phyloP scores from a whole-genome alignment of 2,329 filamentous ascomycete species.

The Exophiala mesophila region DNA sequence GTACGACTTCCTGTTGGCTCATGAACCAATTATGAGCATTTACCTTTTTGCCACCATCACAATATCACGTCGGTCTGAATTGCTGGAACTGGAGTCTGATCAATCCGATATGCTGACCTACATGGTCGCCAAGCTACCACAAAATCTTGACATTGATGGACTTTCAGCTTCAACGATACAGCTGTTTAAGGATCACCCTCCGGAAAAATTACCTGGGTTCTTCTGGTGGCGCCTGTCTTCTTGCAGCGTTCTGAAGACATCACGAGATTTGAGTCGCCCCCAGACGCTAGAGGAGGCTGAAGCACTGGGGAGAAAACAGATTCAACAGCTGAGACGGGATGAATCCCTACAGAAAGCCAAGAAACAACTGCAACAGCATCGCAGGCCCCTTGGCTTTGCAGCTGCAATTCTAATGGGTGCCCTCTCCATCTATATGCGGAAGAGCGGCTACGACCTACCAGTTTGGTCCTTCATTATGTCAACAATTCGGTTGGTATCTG shows the following conservation, averaged over 20 bases:
- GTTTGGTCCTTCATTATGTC: conserved; percentile 18
- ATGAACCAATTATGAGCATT: conserved; percentile 79
- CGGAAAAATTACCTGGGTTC: conserved; percentile 58
- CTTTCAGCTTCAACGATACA: conserved; percentile 63
- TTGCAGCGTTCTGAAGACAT: conserved; percentile 81
- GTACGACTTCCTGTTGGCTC: conserved; percentile 86
- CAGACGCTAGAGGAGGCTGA: conserved; percentile 64
- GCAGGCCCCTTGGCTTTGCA: conserved; percentile 58
- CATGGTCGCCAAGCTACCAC: conserved; percentile 79
- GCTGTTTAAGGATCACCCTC: conserved; percentile 65
- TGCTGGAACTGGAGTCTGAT: conserved; percentile 76
- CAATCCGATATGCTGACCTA: conserved; percentile 92
- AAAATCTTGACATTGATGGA: conserved; percentile 71
- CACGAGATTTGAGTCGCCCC: conserved; percentile 49
- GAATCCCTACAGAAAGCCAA: conserved; percentile 53
- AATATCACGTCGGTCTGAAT: conserved; percentile 70
- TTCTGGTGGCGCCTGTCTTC: conserved; percentile 68
- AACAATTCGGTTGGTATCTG: conserved; percentile 4
- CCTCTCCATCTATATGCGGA: conserved; percentile 63
- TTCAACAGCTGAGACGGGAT: conserved; percentile 62
- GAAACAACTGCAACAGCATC: conserved; percentile 57
- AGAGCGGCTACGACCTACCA: conserved; percentile 33
- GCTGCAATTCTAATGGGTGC: conserved; percentile 63
- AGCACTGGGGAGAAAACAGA: conserved; percentile 64
- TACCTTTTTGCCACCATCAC: conserved; percentile 92